Conservation (phyloP, 345 rosid genomes). For the Syzygium aromaticum region DNA sequence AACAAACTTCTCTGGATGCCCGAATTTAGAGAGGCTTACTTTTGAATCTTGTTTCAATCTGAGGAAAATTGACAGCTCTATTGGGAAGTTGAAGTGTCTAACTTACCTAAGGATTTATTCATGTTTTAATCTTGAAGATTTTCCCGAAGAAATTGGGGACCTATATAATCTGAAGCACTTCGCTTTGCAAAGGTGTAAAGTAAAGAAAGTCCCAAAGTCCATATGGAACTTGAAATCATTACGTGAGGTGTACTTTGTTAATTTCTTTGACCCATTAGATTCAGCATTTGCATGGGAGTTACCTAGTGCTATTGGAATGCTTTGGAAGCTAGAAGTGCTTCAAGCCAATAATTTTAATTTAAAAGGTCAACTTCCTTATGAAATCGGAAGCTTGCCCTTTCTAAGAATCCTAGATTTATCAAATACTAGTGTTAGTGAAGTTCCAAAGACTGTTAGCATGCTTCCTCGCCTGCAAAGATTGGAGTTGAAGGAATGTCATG, state of each 20-base stretch:
- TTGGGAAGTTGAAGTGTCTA: neutral
- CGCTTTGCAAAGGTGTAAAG: fast-evolving
- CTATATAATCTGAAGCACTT: neutral
- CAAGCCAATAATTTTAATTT: fast-evolving
- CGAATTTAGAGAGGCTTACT: neutral
- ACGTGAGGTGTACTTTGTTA: neutral
- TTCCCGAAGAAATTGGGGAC: neutral
- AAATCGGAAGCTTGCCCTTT: neutral
- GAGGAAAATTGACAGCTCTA: neutral
- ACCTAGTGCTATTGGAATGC: neutral
- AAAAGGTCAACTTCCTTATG: neutral
- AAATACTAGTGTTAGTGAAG: neutral
- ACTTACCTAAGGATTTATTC: fast-evolving
- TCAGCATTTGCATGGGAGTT: neutral
- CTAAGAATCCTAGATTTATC: neutral
- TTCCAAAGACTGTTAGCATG: neutral
- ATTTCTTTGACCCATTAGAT: no score
- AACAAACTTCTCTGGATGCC: fast-evolving
- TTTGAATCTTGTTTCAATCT: fast-evolving
- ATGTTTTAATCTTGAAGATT: fast-evolving
- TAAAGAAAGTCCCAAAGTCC: neutral
- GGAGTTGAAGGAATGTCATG: neutral
- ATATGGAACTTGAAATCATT: neutral
- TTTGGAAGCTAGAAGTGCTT: neutral
- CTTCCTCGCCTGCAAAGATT: neutral